A percentile compares a stretch with the other conserved stretches of the same genome.
Conservation (phyloP, 129 eudicot species). For the Tanacetum coccineum region DNA sequence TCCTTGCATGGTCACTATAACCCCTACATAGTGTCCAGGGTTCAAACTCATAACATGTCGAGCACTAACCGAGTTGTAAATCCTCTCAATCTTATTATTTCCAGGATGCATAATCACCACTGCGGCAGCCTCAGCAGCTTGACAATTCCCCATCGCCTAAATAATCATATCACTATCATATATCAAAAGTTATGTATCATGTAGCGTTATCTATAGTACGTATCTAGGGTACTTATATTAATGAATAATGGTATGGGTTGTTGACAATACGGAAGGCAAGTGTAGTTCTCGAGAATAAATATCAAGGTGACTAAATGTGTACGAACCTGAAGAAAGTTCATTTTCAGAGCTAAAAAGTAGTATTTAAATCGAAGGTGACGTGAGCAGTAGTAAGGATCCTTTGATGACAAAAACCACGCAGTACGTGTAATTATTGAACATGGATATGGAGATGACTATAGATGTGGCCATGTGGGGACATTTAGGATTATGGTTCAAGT, state of each 20-base stretch:
- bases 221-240: background rate
- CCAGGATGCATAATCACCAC: slow-evolving; percentile 61
- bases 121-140: slow-evolving; percentile 73
- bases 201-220: background rate
- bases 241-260: background rate
- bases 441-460: too few relatives aligned
- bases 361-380: slow-evolving; percentile 1
- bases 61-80: slow-evolving; percentile 55
- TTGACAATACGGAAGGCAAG: background rate
- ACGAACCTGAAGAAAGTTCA: slow-evolving; percentile 15
- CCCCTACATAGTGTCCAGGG: slow-evolving; percentile 70
- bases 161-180: background rate
- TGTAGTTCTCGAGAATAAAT: slow-evolving; percentile 2
- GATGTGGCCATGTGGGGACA: background rate
- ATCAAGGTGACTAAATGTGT: slow-evolving; percentile 20
- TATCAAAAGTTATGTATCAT: background rate
- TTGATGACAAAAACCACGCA: too few relatives aligned
- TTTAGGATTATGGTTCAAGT: background rate
- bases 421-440: too few relatives aligned
- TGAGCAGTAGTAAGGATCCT: background rate
- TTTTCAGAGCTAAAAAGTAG: slow-evolving; percentile 6
- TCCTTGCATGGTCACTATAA: slow-evolving; percentile 30
- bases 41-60: slow-evolving; percentile 56
- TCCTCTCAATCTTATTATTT: slow-evolving; percentile 46
- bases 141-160: slow-evolving; percentile 66